Base-by-base conservation (phyloP, 495 filamentous ascomycete species). In the Lasiosphaeria ovina region DNA sequence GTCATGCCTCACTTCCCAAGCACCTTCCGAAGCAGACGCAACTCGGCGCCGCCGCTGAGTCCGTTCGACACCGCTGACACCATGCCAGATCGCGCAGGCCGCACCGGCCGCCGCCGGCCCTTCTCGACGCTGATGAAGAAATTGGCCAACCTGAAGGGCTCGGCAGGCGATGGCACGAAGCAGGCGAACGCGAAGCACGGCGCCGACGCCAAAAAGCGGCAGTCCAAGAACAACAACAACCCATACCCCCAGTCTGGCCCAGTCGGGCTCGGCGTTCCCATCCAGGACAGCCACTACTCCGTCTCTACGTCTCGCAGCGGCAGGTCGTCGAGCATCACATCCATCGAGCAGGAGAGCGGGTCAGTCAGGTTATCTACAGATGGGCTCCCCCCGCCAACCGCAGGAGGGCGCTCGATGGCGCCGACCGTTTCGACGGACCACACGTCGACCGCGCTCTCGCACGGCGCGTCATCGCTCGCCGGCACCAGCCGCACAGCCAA, bases 61-160 rank as follows among this genome's bases (percentile, higher is more conserved):
- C 35, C 42, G 16, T 62, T 68, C 64, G 63, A 67, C 49, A 36
- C 45, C 17, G 55, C 64, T 69, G 60, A 71, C 59, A 55, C 47
- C 50, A 72, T 71, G 62, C 34, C 66, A 76, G 76, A 76, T 57
- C 72, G 74, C 55, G 55, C 72, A 68, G 79, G 73, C 57, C 80
- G 80, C 36, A 59, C 67, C 42, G 76, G 75, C 47, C 89, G 91
- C 56, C 88, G 92, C 54, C 87, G 88, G 53, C 93, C 93, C 5
- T 97, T 98, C 73, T 85, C 93, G 31, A 88, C 84, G 48, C 92
- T 93, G 88, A 90, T 98, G 86, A 97, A 93, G 80, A 92, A 93
- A 62, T 83, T 98, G 34, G 87, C 92, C 35, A 94, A 85, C 69
- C 83, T 97, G 62, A 97, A 93, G 72, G 81, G 73, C 8, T 79